Evolutionary conservation across 2,329 filamentous ascomycete genomes (phyloP).

Genomic region (Fusarium cicatricum): DNA sequence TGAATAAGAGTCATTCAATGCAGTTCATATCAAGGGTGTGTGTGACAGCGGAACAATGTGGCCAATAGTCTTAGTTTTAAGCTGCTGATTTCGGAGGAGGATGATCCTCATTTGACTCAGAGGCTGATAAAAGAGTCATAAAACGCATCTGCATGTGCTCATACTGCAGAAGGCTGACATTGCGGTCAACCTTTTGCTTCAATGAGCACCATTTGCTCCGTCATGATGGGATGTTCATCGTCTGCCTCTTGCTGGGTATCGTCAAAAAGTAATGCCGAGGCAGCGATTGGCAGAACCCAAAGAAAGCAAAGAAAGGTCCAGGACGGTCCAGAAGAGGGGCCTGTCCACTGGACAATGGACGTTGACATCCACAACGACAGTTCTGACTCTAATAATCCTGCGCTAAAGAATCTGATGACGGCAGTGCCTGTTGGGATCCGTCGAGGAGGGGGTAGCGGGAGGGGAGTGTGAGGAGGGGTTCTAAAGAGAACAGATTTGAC

Average conservation of each 20-base stretch:
- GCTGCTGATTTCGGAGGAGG: conserved; percentile 25
- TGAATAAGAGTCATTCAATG: conserved; percentile 32
- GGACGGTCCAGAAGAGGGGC: conserved; percentile 29
- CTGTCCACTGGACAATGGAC: conserved; percentile 26
- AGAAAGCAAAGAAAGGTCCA: conserved; percentile 19
- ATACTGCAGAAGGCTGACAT: conserved; percentile 23
- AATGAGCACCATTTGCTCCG: background rate
- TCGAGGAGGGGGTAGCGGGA: conserved; percentile 12
- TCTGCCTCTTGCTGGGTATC: background rate
- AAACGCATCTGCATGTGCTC: conserved; percentile 20
- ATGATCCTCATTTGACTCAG: conserved; percentile 33
- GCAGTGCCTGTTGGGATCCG: conserved; percentile 30
- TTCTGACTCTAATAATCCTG: conserved; percentile 37
- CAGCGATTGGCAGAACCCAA: conserved; percentile 30
- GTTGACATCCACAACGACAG: conserved; percentile 15
- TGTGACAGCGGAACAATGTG: conserved; percentile 23
- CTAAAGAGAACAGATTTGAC: conserved; percentile 2
- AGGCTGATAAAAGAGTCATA: conserved; percentile 21
- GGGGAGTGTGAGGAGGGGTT: conserved; percentile 21
- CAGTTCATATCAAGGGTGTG: conserved; percentile 20
- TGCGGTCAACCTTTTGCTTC: background rate
- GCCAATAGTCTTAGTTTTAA: conserved; percentile 21
- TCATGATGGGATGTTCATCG: background rate
- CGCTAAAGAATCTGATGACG: conserved; percentile 40
- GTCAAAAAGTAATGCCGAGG: conserved; percentile 31